phyloP scores from a whole-genome alignment of 1,284 basidiomycete genomes.

The Coriolopsis trogii region DNA sequence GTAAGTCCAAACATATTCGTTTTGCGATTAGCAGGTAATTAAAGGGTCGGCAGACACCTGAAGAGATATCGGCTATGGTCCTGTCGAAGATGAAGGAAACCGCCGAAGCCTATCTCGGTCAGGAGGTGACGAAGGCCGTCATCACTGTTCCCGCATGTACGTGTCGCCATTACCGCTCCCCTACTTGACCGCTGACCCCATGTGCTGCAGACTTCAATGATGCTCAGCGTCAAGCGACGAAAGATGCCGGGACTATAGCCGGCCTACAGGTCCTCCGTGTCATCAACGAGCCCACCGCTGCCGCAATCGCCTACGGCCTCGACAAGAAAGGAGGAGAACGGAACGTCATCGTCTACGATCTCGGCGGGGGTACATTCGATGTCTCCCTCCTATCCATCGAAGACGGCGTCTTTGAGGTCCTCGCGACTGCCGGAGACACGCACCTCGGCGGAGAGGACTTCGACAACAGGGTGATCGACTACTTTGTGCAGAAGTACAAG shows the following conservation, averaged over 20 bases:
- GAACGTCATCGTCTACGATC: slow-evolving; percentile 92
- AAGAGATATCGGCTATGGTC: slow-evolving; percentile 95
- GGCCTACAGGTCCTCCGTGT: slow-evolving; percentile 96
- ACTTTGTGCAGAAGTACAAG: slow-evolving; percentile 92
- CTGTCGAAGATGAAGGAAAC: slow-evolving; percentile 99
- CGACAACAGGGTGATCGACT: slow-evolving; percentile 94
- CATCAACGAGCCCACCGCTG: slow-evolving; percentile 98
- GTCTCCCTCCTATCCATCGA: slow-evolving; percentile 97
- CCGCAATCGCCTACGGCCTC: slow-evolving; percentile 97
- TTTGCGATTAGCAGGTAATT: not conserved
- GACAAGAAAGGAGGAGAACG: slow-evolving; percentile 94
- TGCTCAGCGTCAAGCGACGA: slow-evolving; percentile 98
- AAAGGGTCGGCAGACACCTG: slow-evolving; percentile 60
- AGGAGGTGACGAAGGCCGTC: slow-evolving; percentile 96
- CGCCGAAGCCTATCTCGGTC: slow-evolving; percentile 95
- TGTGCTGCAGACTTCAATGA: slow-evolving; percentile 94
- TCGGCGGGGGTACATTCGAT: slow-evolving; percentile 81
- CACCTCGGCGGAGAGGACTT: slow-evolving; percentile 99
- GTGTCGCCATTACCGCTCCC: not conserved
- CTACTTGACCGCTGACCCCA: too few species aligned
- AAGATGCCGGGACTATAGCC: slow-evolving; percentile 97
- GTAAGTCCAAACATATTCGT: slow-evolving; percentile 44
- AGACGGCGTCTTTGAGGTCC: slow-evolving; percentile 97
- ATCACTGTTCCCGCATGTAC: slow-evolving; percentile 92
- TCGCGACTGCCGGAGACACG: slow-evolving; percentile 98